phyloP scores from a whole-genome alignment of 2,329 filamentous ascomycete genomes.

The Talaromyces sp. region DNA sequence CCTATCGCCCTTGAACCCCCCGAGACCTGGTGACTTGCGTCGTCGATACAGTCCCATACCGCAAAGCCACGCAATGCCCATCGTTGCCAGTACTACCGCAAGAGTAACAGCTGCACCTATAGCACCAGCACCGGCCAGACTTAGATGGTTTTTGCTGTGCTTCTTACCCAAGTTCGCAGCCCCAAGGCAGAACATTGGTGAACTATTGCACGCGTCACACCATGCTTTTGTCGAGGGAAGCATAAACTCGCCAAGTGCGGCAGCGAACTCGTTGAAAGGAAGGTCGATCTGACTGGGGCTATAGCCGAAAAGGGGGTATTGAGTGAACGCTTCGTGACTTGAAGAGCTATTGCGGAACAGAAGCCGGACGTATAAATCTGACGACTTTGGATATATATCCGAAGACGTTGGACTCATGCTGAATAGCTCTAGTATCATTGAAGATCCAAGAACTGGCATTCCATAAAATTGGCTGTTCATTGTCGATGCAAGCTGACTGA shows the following conservation, averaged over 20 bases:
- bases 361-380: conserved; percentile 56
- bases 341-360: conserved; percentile 58
- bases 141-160: conserved; percentile 30
- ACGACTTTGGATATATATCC: conserved; percentile 40
- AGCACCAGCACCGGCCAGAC: conserved; percentile 53
- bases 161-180: conserved; percentile 30
- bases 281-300: conserved; percentile 49
- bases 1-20: conserved; percentile 56
- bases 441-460: conserved; percentile 50
- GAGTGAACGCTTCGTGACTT: conserved; percentile 29
- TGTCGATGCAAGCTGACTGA: conserved; percentile 41
- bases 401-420: conserved; percentile 36
- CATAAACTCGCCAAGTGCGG: conserved; percentile 45
- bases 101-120: conserved; percentile 57
- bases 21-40: conserved; percentile 40
- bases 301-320: conserved; percentile 54
- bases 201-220: conserved; percentile 52
- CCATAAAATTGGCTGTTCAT: conserved; percentile 48
- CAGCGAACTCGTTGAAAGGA: conserved; percentile 52
- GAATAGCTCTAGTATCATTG: conserved; percentile 55
- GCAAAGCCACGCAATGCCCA: conserved; percentile 40
- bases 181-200: conserved; percentile 53
- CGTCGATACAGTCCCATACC: conserved; percentile 48
- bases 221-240: conserved; percentile 50
- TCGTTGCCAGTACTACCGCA: conserved; percentile 45